phyloP scores from a whole-genome alignment of 1,284 basidiomycete species.

The Heimioporus punctisporus region DNA sequence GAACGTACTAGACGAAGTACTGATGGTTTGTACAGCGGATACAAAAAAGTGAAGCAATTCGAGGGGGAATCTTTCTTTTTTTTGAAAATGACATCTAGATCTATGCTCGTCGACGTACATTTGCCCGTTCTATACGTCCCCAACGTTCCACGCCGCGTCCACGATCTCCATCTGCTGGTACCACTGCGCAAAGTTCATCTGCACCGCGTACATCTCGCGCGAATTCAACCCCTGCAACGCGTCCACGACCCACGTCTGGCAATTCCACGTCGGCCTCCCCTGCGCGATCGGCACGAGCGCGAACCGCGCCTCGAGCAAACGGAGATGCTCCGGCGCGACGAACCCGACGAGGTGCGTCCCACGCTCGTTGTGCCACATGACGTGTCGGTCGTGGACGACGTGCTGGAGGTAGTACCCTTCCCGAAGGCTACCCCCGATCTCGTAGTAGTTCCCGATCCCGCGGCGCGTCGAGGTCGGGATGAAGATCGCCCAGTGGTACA shows the following conservation, averaged over 20 bases:
- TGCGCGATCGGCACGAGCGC: conserved; percentile 14
- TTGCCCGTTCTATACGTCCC: conserved; percentile 10
- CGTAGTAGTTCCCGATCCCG: conserved; percentile 24
- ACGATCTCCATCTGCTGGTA: conserved; percentile 13
- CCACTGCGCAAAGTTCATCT: conserved; percentile 12
- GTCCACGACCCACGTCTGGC: conserved; percentile 21
- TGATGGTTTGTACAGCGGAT: no score
- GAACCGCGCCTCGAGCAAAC: conserved; percentile 5
- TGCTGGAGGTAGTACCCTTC: conserved; percentile 12
- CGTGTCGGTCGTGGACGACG: conserved; percentile 8
- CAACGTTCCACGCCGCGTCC: conserved; percentile 17
- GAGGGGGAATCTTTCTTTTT: no score
- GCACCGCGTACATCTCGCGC: conserved; percentile 10
- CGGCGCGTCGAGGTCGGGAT: conserved; percentile 20
- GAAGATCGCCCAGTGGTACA: conserved; percentile 27
- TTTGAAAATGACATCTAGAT: no score
- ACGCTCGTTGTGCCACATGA: conserved; percentile 13
- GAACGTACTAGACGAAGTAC: no score
- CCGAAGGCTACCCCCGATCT: conserved; percentile 15
- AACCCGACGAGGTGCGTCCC: conserved; percentile 9
- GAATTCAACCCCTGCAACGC: conserved; percentile 8
- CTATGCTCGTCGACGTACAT: no score
- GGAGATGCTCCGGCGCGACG: conserved; percentile 6
- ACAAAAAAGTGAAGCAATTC: no score
- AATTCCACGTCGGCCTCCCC: conserved; percentile 16